phyloP scores from a whole-genome alignment of 2,329 filamentous ascomycete species.

The Macroventuria anomochaeta region DNA sequence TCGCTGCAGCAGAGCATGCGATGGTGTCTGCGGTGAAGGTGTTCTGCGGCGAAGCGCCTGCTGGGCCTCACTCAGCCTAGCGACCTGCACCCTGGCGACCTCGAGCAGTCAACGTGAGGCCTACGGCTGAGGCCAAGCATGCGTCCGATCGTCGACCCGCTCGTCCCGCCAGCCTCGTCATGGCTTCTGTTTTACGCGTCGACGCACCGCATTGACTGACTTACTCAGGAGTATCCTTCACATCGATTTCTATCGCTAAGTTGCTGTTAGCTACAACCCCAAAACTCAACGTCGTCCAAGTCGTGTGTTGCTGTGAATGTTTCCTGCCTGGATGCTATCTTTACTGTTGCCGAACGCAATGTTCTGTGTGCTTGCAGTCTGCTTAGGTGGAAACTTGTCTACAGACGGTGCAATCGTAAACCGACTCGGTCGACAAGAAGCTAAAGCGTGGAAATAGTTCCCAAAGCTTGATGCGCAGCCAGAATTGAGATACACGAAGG shows the following conservation, averaged over 20 bases:
- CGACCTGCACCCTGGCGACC: no score
- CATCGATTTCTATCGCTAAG: no score
- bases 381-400: background rate
- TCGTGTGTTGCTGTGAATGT: background rate
- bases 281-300: background rate
- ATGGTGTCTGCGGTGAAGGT: conserved; percentile 2
- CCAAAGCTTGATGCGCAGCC: conserved; percentile 70
- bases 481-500: conserved; percentile 66
- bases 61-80: no score
- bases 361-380: background rate
- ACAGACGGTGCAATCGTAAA: conserved; percentile 51
- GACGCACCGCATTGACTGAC: no score
- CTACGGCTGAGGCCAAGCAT: no score
- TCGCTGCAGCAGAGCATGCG: conserved; percentile 3
- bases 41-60: no score
- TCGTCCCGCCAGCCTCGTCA: no score
- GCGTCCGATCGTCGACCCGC: no score
- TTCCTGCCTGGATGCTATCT: background rate
- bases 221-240: no score
- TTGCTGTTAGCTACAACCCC: no score
- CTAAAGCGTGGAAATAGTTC: conserved; percentile 65
- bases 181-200: no score
- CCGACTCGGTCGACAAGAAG: conserved; percentile 55
- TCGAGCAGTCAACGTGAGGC: no score
- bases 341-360: background rate